Base-by-base conservation (phyloP, 2,329 filamentous ascomycete genomes). In the Calonectria hongkongensis region DNA sequence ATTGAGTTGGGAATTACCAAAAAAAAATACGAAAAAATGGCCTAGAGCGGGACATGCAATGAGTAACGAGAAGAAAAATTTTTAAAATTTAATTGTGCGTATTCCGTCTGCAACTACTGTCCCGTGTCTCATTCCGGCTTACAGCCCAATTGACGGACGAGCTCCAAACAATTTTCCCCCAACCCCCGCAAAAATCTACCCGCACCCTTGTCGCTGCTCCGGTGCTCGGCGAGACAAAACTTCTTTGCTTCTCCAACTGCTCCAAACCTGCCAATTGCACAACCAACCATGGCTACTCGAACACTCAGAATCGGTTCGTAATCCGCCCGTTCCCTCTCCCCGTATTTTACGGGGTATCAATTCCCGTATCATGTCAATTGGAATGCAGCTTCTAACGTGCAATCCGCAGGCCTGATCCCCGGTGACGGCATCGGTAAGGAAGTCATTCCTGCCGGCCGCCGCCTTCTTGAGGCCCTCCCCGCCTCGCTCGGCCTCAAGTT, bases 371-470 rank as follows among this genome's bases (percentile, higher is more conserved):
- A 39, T 36, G 10, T 21, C 51, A 56, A 56, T 56, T 56, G 51
- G 18, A 25, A 36, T 12, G 13, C 21, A 10, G 18, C 2, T 36
- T 56, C 51, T 13, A n/a, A 58, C 33, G 27, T 65, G 54, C 65
- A 45, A 16, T 25, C 30, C 39, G n/a, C 78, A 98, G 96, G 96
- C 84, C 94, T 98, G 81, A 98, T 99, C 84, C 94, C 97, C 81
- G 97, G 97, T 83, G 97, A 99, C 87, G 97, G 97, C 86, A 99
- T 99, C 87, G 97, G 97, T 86, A 95, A 95, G 84, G 97, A 99
- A 87, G 97, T 99, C 84, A 98, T 99, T 85, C 97, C 97, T 77
- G 94, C 97, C 68, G 97, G 96, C 65, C 94, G 95, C 81, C 93
- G 94, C 76, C 89, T 98, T 79, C 94, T 99, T 82, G 96, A 99